Percentiles rank a stretch among this genome's conserved stretches.
These are phyloP conservation scores for Goffeauzyma gilvescens DNA, from an alignment of 768 basidiomycete species.

Conservation along the genomic window DNA sequence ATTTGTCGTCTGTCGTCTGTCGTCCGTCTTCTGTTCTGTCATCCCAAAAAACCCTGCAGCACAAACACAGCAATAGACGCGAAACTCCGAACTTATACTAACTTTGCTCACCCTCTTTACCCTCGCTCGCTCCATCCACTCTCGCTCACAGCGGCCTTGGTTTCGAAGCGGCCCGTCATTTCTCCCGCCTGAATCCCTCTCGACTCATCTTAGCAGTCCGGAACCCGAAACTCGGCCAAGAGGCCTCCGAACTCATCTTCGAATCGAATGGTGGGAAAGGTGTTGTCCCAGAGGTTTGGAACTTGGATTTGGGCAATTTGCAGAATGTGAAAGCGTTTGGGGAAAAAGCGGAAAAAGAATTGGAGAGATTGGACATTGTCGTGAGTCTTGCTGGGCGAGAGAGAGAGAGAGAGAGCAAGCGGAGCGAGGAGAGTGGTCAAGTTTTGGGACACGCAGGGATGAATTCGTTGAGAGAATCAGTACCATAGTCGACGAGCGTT, in stretches of 20 bases:
- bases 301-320: conserved; percentile 12
- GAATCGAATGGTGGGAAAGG: conserved; percentile 4
- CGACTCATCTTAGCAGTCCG: conserved; percentile 16
- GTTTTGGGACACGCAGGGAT: too few species aligned
- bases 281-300: conserved; percentile 14
- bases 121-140: not conserved
- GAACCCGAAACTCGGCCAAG: conserved; percentile 9
- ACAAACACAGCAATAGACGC: too few species aligned
- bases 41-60: too few species aligned
- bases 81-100: too few species aligned
- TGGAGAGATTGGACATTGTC: conserved; percentile 15
- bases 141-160: conserved; percentile 10
- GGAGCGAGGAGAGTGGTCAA: too few species aligned
- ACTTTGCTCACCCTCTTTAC: not conserved
- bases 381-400: too few species aligned
- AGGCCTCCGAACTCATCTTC: conserved; percentile 9
- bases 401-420: too few species aligned
- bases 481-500: too few species aligned
- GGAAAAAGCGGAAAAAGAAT: conserved; percentile 4
- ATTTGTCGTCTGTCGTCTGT: too few species aligned
- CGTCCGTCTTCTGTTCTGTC: too few species aligned
- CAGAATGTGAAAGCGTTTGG: conserved; percentile 12
- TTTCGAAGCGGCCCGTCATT: conserved; percentile 9
- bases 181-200: conserved; percentile 6
- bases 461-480: too few species aligned